Percentiles rank a stretch among this genome's conserved stretches.
Evolutionary conservation across 2,329 filamentous ascomycete species (phyloP).

Genomic region (Purpureocillium lavendulum): DNA sequence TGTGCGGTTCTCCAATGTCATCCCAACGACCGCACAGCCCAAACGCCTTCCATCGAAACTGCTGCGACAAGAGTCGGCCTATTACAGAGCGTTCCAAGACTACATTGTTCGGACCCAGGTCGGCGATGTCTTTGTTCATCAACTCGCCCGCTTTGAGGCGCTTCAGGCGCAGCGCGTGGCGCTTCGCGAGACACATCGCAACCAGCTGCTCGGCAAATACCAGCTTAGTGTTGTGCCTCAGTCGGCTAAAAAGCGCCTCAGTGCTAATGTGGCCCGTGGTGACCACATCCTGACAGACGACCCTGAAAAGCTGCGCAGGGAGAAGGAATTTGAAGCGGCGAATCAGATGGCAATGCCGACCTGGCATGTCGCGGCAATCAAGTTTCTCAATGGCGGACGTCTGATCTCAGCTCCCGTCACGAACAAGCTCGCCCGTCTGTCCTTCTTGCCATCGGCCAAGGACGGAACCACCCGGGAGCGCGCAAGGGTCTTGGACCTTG

Average conservation of each 20-base stretch:
- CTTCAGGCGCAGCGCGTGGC: slow-evolving; percentile 76
- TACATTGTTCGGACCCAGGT: slow-evolving; percentile 57
- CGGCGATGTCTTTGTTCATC: slow-evolving; percentile 75
- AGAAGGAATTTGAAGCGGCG: slow-evolving; percentile 75
- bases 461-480: slow-evolving; percentile 40
- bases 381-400: slow-evolving; percentile 54
- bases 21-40: slow-evolving; percentile 35
- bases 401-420: slow-evolving; percentile 57
- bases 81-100: slow-evolving; percentile 80
- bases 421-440: slow-evolving; percentile 50
- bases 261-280: slow-evolving; percentile 63
- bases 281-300: slow-evolving; percentile 58
- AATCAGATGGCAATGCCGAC: slow-evolving; percentile 56
- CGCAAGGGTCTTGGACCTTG: slow-evolving; percentile 73
- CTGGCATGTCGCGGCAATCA: slow-evolving; percentile 55
- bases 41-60: slow-evolving; percentile 45
- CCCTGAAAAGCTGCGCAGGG: slow-evolving; percentile 53
- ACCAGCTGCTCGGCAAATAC: slow-evolving; percentile 78
- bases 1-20: slow-evolving; percentile 61
- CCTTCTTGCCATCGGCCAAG: slow-evolving; percentile 35
- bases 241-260: slow-evolving; percentile 64
- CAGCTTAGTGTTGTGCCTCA: slow-evolving; percentile 63
- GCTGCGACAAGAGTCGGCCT: slow-evolving; percentile 61
- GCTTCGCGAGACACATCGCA: slow-evolving; percentile 62
- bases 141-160: slow-evolving; percentile 77